These are phyloP conservation scores for Xylariales sp. DNA, from an alignment of 2,329 filamentous ascomycete genomes.

Conservation along the genomic window DNA sequence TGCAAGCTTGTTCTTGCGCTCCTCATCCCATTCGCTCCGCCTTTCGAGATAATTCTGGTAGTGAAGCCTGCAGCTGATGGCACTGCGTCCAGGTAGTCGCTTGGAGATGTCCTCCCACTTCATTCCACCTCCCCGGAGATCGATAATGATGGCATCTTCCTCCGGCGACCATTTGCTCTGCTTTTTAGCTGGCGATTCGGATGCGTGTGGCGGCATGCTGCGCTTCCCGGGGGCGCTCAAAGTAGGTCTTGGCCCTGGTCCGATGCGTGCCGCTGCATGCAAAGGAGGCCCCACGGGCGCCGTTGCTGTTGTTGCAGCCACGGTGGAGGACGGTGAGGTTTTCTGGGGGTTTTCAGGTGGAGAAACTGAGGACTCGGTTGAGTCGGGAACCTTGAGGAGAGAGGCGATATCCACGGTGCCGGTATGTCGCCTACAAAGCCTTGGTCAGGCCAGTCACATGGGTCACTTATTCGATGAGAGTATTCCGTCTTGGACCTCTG, in stretches of 20 bases:
- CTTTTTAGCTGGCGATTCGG: constrained; percentile 77
- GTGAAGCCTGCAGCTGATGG: constrained; percentile 89
- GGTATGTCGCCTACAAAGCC: constrained; percentile 38
- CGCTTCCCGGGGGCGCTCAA: constrained; percentile 34
- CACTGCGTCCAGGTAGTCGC: constrained; percentile 81
- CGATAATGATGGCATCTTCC: constrained; percentile 90
- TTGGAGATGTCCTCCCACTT: constrained; percentile 99
- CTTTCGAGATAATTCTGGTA: constrained; percentile 97
- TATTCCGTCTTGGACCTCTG: too few species aligned
- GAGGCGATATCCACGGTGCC: constrained; percentile 93
- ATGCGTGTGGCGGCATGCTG: constrained; percentile 48
- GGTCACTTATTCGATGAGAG: too few species aligned
- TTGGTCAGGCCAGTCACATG: constrained; percentile 23
- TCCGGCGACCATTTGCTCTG: constrained; percentile 96
- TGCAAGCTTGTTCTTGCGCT: constrained; percentile 94
- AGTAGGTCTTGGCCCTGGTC: constrained; percentile 21
- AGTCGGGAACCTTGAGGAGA: constrained; percentile 73
- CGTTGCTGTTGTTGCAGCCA: constrained; percentile 31
- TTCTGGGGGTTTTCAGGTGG: constrained; percentile 33
- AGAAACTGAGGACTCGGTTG: constrained; percentile 62
- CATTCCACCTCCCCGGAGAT: constrained; percentile 85
- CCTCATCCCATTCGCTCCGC: constrained; percentile 92
- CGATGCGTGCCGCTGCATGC: constrained; percentile 22
- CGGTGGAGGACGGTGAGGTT: constrained; percentile 28
- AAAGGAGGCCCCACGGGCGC: constrained; percentile 19